A percentile compares a stretch with the other conserved stretches of the same genome.
phyloP scores from a whole-genome alignment of 805 yeast genomes.

The Metschnikowia santaceciliae region DNA sequence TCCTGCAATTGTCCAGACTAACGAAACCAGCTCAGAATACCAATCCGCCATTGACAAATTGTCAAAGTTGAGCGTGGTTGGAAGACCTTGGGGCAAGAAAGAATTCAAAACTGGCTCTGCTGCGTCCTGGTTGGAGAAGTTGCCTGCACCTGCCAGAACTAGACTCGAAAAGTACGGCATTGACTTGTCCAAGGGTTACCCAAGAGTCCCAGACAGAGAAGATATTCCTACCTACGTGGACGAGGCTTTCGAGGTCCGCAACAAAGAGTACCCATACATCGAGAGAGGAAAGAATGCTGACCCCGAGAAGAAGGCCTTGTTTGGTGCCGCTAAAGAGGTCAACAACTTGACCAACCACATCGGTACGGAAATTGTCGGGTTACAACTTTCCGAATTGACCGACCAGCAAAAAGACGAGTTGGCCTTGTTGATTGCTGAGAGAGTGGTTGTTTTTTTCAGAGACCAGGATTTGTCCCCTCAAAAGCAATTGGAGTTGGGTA shows the following conservation, averaged over 20 bases:
- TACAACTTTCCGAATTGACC: slow-evolving; percentile 26
- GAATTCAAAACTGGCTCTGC: slow-evolving; percentile 12
- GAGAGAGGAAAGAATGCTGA: slow-evolving; percentile 28
- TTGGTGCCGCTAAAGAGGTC: slow-evolving; percentile 31
- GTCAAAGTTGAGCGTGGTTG: slow-evolving; percentile 11
- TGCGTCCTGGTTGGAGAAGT: slow-evolving; percentile 16
- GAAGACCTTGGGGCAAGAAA: slow-evolving; percentile 9
- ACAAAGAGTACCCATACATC: slow-evolving; percentile 22
- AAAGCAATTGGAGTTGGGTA: slow-evolving; percentile 29
- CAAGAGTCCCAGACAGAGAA: slow-evolving; percentile 21
- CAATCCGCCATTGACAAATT: slow-evolving; percentile 10
- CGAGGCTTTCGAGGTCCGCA: slow-evolving; percentile 23
- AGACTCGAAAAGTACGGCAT: slow-evolving; percentile 24
- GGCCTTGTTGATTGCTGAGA: slow-evolving; percentile 29
- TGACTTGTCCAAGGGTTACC: slow-evolving; percentile 27
- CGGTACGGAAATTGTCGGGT: slow-evolving; percentile 30
- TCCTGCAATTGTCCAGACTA: slow-evolving; percentile 5
- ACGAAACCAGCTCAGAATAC: slow-evolving; percentile 5
- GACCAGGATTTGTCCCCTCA: slow-evolving; percentile 30
- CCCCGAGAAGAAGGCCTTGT: slow-evolving; percentile 28
- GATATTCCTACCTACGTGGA: slow-evolving; percentile 25
- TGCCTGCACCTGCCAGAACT: slow-evolving; percentile 23
- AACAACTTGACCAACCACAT: slow-evolving; percentile 27
- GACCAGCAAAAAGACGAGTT: slow-evolving; percentile 29
- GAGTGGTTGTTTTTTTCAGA: slow-evolving; percentile 29